Evolutionary conservation across 2,329 filamentous ascomycete genomes (phyloP), one percentile per base, ranked within the genome.

Genomic region (Fusarium tuaranense): DNA sequence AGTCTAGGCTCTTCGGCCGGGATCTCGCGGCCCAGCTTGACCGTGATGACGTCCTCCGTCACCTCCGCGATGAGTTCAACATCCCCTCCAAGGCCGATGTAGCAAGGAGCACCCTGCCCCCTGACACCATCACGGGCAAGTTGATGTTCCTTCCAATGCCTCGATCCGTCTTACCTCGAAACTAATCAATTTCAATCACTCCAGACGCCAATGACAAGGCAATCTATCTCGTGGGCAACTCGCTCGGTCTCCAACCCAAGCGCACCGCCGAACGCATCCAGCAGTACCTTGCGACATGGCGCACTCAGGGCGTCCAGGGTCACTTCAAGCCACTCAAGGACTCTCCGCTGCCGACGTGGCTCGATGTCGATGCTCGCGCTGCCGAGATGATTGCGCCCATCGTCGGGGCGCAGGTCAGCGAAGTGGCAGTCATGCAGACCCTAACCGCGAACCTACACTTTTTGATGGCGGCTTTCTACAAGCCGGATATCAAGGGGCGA

Each of bases 151-250:
- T 2, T 61, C 9, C 7, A 48, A 18, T 20, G 12, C 27, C 12
- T 60, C 9, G 25, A 20, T 18, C 10, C 32, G 63, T 16, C 5
- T 39, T 32, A 20, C 44, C 27, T 14, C 14, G 2, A 27, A 4
- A 25, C 32, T 64, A 55, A 48, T 12, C 14, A 4, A 30, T 22
- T 12, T 57, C 68, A 34, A 69, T 22, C 32, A 16, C 20, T 51
- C 22, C 30, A 75, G 72, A 60, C 13, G 32, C 57, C 67, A 57
- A 67, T 32, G 72, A 77, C 44, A 60, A 70, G 46, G 69, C 88
- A 67, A 92, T 93, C 64, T 97, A 97, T 81, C 90, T 97, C 63
- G 95, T 94, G 74, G 95, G 94, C 65, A 97, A 97, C 84, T 97
- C 94, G 0, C 87, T 97, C 2, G 94, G 94, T 48, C 88, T 95